Conservation (phyloP, 208 protist species). For the Leishmania martiniquensis region DNA sequence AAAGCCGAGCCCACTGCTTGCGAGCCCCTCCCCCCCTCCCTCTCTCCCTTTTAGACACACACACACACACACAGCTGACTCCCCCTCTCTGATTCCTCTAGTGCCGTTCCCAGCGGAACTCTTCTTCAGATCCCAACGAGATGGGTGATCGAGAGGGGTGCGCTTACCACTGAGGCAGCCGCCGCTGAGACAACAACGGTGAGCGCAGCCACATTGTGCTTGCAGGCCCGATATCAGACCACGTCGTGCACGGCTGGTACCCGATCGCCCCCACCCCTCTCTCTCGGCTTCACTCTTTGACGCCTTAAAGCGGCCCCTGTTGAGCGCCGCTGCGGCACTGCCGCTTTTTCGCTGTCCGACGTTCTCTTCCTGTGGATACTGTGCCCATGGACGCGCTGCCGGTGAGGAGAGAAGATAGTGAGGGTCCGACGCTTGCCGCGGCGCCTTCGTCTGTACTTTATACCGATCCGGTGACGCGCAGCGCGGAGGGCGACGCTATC, state of each 20-base stretch:
- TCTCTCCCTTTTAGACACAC: not conserved
- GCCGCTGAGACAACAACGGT: not conserved
- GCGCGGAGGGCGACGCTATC: conserved; percentile 4
- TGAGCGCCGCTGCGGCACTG: not conserved
- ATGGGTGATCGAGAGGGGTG: not conserved
- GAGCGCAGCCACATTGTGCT: no score
- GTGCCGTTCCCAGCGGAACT: not conserved
- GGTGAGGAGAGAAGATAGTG: not conserved
- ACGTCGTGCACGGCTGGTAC: not conserved
- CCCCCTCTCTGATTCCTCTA: not conserved
- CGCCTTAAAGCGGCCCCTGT: not conserved
- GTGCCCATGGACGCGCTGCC: not conserved
- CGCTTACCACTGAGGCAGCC: not conserved
- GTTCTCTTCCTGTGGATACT: not conserved
- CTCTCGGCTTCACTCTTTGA: not conserved
- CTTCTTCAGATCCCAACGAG: not conserved
- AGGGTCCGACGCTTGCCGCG: not conserved
- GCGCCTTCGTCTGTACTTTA: not conserved
- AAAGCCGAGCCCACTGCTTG: not conserved
- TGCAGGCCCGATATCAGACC: no score
- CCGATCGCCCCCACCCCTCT: not conserved
- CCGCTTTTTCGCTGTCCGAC: not conserved
- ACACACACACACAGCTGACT: no score
- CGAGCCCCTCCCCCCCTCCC: not conserved
- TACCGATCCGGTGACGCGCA: not conserved